Conservation (phyloP, 805 yeast genomes). For the Tetrapisispora namnaoensis region DNA sequence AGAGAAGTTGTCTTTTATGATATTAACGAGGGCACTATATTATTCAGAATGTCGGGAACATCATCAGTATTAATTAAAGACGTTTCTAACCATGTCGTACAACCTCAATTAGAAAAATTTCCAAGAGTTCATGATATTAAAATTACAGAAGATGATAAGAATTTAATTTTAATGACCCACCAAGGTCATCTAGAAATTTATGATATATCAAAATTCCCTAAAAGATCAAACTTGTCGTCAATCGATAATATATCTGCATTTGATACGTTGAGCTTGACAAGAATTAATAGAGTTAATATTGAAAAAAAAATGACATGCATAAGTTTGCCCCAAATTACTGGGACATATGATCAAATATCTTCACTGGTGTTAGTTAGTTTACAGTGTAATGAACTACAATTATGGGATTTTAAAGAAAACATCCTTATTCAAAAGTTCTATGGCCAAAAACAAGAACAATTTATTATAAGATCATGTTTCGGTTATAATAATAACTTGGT, state of each 20-base stretch:
- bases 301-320: conserved; percentile 58
- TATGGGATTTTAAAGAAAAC: conserved; percentile 64
- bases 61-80: conserved; percentile 1
- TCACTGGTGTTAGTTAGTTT: conserved; percentile 48
- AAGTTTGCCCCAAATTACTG: conserved; percentile 34
- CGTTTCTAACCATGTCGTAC: conserved; percentile 4
- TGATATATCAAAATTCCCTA: conserved; percentile 32
- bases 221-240: neutral
- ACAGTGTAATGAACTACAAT: conserved; percentile 65
- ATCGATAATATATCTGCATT: neutral
- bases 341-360: conserved; percentile 1
- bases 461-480: conserved; percentile 65
- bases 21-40: conserved; percentile 15
- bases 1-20: conserved; percentile 46
- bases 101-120: conserved; percentile 18
- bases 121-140: conserved; percentile 59
- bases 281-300: conserved; percentile 37
- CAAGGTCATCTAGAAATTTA: conserved; percentile 53
- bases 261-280: conserved; percentile 24
- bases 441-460: conserved; percentile 65
- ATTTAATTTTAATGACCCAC: conserved; percentile 55
- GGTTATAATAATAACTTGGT: conserved; percentile 64
- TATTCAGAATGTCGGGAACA: conserved; percentile 25
- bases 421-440: conserved; percentile 51
- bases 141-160: conserved; percentile 52